Evolutionary conservation across 495 filamentous ascomycete genomes (phyloP).

Genomic region (Hypoxylon crocopeplum): DNA sequence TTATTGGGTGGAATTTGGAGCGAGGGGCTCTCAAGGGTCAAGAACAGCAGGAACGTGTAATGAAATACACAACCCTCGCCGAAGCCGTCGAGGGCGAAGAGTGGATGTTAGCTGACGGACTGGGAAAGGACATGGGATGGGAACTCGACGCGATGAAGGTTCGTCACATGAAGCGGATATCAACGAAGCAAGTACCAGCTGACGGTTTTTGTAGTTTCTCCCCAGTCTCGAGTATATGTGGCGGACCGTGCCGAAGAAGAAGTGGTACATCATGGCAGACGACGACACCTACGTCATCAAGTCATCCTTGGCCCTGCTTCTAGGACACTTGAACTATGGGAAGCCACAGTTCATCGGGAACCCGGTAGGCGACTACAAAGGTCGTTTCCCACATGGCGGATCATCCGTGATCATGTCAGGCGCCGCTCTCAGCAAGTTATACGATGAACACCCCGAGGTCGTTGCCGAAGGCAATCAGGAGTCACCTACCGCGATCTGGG

Average conservation of each 20-base stretch:
- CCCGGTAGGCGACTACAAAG: conserved; percentile 54
- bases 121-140: conserved; percentile 52
- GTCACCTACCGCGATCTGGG: conserved; percentile 48
- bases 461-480: conserved; percentile 44
- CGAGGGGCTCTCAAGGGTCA: conserved; percentile 36
- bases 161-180: neutral
- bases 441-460: conserved; percentile 40
- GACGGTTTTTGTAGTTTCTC: conserved; percentile 45
- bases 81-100: conserved; percentile 47
- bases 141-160: conserved; percentile 59
- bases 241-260: conserved; percentile 49
- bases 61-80: conserved; percentile 46
- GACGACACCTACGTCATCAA: conserved; percentile 57
- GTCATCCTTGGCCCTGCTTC: conserved; percentile 46
- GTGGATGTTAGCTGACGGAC: conserved; percentile 39
- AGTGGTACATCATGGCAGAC: conserved; percentile 57
- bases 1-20: conserved; percentile 44
- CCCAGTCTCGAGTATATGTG: conserved; percentile 52
- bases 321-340: conserved; percentile 48
- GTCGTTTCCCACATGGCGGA: conserved; percentile 57
- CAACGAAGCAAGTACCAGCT: neutral
- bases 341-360: conserved; percentile 57
- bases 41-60: conserved; percentile 32
- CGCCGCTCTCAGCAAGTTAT: conserved; percentile 46
- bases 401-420: conserved; percentile 53